phyloP scores from a whole-genome alignment of 2,329 filamentous ascomycete species.

The Verticillium dahliae region DNA sequence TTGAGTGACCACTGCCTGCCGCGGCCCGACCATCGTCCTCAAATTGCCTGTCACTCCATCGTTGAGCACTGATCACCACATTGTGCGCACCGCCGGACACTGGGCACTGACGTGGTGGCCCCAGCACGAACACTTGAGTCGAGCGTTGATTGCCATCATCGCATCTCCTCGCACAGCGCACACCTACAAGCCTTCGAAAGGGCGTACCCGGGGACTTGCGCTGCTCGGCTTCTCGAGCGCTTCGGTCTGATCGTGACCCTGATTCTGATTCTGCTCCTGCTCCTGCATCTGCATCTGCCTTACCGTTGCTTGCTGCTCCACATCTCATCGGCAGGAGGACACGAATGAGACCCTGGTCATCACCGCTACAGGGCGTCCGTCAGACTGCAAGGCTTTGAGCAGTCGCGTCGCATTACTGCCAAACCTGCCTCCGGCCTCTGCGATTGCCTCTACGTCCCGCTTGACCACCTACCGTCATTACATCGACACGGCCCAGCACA shows the following conservation, averaged over 20 bases:
- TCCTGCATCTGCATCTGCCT: constrained; percentile 9
- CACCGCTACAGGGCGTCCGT: constrained; percentile 25
- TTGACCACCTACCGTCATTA: not conserved
- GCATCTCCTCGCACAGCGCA: not conserved
- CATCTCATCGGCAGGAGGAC: constrained; percentile 17
- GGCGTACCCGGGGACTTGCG: too few relatives aligned
- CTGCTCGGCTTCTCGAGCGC: too few relatives aligned
- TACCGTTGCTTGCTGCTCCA: constrained; percentile 7
- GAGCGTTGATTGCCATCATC: not conserved
- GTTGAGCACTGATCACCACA: not conserved
- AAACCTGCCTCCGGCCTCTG: not conserved
- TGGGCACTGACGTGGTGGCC: not conserved
- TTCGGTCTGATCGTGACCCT: not conserved
- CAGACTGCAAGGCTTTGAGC: not conserved
- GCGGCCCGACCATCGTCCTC: not conserved
- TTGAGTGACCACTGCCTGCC: constrained; percentile 1
- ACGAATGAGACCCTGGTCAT: constrained; percentile 34
- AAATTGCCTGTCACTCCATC: not conserved
- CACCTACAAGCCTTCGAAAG: too few relatives aligned
- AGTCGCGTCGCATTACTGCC: not conserved
- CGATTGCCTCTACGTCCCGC: not conserved
- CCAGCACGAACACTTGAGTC: not conserved
- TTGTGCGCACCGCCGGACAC: not conserved
- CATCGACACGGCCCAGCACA: not conserved
- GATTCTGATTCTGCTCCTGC: not conserved